phyloP scores from a whole-genome alignment of 208 protist species.

The Entamoeba histolytica region DNA sequence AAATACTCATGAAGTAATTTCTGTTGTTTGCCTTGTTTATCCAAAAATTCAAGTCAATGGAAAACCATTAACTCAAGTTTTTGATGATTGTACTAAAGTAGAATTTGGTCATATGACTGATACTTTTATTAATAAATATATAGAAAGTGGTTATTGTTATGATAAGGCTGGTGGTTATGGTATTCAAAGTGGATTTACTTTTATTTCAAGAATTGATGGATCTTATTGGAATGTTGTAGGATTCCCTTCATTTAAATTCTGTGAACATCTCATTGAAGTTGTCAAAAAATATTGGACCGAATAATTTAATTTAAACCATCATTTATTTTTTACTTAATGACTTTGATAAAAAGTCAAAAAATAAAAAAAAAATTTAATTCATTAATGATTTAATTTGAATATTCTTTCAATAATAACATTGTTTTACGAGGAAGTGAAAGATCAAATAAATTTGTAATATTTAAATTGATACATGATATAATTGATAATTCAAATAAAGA shows the following conservation, averaged over 20 bases:
- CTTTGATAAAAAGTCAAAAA: too few relatives aligned
- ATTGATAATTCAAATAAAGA: too few relatives aligned
- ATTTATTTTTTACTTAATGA: background rate
- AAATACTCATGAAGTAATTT: background rate
- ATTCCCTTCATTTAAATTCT: background rate
- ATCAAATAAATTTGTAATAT: too few relatives aligned
- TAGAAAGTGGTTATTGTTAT: background rate
- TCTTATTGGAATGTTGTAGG: background rate
- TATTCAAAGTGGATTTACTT: background rate
- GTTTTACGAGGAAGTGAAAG: too few relatives aligned
- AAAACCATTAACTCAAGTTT: background rate
- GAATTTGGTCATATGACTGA: background rate
- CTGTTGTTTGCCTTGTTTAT: background rate
- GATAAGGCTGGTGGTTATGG: slow-evolving; percentile 3
- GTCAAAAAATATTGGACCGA: background rate
- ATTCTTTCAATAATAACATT: too few relatives aligned
- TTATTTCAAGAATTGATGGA: background rate
- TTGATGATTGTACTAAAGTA: background rate
- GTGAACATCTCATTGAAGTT: background rate
- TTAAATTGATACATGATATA: too few relatives aligned
- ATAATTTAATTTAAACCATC: background rate
- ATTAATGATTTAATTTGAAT: too few relatives aligned
- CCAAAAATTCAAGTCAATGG: background rate
- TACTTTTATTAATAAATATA: background rate
- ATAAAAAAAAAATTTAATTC: too few relatives aligned